Conservation (phyloP, 2,329 filamentous ascomycete genomes). For the Aspergillus alliaceus region DNA sequence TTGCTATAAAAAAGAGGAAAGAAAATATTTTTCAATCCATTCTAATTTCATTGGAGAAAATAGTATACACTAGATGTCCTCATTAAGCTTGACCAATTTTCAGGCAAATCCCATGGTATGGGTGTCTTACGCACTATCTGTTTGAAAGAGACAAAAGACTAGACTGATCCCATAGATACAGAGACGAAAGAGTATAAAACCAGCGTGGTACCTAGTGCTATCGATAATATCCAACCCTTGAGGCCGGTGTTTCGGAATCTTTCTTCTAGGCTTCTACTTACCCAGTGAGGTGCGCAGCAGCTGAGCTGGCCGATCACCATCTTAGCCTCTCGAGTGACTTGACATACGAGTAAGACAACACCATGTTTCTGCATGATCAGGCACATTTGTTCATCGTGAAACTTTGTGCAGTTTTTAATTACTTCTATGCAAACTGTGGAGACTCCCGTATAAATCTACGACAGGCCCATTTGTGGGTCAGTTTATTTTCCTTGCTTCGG, state of each 20-base stretch:
- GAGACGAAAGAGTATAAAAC: no score
- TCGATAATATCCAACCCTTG: no score
- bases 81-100: no score
- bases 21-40: not conserved
- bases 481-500: no score
- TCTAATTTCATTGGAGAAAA: not conserved
- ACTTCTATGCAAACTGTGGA: not conserved
- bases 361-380: not conserved
- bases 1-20: not conserved
- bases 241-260: not conserved
- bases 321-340: not conserved
- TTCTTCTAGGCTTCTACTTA: not conserved
- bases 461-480: not conserved
- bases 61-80: not conserved
- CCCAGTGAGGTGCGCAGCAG: not conserved
- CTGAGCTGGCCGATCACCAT: not conserved
- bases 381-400: not conserved
- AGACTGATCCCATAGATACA: no score
- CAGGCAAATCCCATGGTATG: no score
- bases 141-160: no score
- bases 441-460: not conserved
- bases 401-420: not conserved
- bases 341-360: not conserved
- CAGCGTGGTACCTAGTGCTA: no score
- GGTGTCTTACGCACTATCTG: no score